These are phyloP conservation scores for Hanseniaspora occidentalis DNA, from an alignment of 805 yeast species.

Conservation along the genomic window DNA sequence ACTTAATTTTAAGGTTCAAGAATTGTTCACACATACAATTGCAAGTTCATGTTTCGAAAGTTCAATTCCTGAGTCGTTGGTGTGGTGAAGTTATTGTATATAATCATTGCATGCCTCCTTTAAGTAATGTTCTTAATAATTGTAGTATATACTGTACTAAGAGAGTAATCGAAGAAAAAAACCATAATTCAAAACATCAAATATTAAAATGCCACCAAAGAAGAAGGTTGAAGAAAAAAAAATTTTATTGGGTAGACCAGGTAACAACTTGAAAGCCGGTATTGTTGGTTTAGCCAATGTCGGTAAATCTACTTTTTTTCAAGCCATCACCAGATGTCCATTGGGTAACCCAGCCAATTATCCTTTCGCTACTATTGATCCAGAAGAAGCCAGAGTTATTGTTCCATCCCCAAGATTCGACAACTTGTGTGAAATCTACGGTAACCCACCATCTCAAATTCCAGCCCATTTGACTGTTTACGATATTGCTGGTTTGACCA, in stretches of 20 bases:
- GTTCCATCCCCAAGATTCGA: conserved; percentile 90
- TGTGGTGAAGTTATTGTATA: no score
- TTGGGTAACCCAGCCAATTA: conserved; percentile 67
- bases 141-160: not conserved
- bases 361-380: conserved; percentile 84
- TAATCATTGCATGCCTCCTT: not conserved
- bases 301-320: conserved; percentile 72
- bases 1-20: no score
- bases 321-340: conserved; percentile 62
- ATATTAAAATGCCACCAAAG: conserved; percentile 26
- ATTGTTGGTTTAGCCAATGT: conserved; percentile 76
- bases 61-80: no score
- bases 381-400: conserved; percentile 92
- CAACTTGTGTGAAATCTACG: conserved; percentile 56
- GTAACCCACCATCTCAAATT: conserved; percentile 66
- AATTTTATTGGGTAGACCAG: conserved; percentile 74
- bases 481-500: conserved; percentile 96
- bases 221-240: conserved; percentile 41
- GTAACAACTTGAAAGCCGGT: conserved; percentile 38
- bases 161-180: not conserved
- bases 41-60: no score
- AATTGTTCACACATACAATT: no score
- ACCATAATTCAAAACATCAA: not conserved
- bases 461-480: conserved; percentile 89
- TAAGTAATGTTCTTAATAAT: no score